phyloP scores from a whole-genome alignment of 2,329 filamentous ascomycete species.

The Plenodomus biglobosus region DNA sequence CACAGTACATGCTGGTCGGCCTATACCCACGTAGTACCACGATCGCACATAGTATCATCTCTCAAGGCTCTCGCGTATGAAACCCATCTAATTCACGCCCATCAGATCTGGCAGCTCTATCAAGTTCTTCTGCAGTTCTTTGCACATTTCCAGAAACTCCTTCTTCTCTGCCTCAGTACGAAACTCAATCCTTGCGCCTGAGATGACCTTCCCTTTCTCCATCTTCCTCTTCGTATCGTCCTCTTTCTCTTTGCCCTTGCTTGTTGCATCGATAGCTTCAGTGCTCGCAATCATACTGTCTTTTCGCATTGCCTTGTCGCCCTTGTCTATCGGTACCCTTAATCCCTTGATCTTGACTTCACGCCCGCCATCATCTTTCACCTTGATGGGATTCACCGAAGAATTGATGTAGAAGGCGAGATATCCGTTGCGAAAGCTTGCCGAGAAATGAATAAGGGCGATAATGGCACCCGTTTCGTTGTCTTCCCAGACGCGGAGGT shows the following conservation, averaged over 20 bases:
- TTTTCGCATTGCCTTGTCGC: conserved; percentile 17
- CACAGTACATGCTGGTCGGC: too few species aligned
- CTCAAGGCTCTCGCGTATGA: background rate
- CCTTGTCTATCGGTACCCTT: conserved; percentile 36
- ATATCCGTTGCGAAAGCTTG: conserved; percentile 49
- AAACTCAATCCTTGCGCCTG: conserved; percentile 49
- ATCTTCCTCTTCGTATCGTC: conserved; percentile 13
- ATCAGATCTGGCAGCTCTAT: conserved; percentile 44
- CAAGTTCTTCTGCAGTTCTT: conserved; percentile 42
- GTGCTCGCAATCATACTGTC: conserved; percentile 20
- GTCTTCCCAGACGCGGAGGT: conserved; percentile 52
- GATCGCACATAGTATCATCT: too few species aligned
- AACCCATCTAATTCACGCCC: conserved; percentile 28
- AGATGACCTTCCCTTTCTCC: conserved; percentile 45
- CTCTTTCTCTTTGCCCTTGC: conserved; percentile 12
- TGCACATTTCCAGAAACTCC: conserved; percentile 44
- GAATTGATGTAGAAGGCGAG: conserved; percentile 51
- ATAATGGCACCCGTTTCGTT: conserved; percentile 47
- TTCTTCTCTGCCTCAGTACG: conserved; percentile 46
- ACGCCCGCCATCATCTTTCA: conserved; percentile 46
- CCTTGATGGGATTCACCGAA: conserved; percentile 38
- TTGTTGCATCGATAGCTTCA: background rate
- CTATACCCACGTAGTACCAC: too few species aligned
- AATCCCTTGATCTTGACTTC: conserved; percentile 49
- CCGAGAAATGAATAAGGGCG: conserved; percentile 49